phyloP scores from a whole-genome alignment of 1,139 yeast genomes.

The Kluyveromyces sp. region DNA sequence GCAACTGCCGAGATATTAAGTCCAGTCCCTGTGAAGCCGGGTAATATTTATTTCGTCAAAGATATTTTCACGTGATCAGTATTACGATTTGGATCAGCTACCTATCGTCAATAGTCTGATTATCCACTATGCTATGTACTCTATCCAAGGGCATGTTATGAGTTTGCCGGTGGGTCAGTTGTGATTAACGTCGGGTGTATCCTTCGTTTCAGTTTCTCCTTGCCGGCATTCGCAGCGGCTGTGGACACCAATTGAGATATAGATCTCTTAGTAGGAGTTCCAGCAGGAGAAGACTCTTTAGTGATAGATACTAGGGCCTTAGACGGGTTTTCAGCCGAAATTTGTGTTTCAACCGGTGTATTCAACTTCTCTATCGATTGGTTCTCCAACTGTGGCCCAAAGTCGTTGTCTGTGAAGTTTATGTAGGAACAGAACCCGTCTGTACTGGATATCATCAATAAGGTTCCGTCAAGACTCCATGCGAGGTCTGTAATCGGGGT shows the following conservation, averaged over 20 bases:
- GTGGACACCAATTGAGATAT: conserved; percentile 1
- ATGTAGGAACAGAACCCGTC: conserved; percentile 87
- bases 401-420: conserved; percentile 1
- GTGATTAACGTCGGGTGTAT: conserved; percentile 8
- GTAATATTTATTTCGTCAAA: no score
- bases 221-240: background rate
- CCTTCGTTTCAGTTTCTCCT: conserved; percentile 7
- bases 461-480: conserved; percentile 77
- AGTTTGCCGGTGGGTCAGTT: background rate
- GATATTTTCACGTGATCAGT: background rate
- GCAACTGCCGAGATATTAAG: no score
- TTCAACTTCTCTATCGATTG: background rate
- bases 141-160: background rate
- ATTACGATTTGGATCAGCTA: no score
- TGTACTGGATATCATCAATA: conserved; percentile 71
- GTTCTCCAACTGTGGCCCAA: background rate
- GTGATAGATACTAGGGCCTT: background rate
- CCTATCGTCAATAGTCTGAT: no score
- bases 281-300: background rate
- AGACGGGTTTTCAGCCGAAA: background rate
- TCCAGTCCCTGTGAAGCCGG: no score
- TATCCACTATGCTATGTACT: no score
- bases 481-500: conserved; percentile 79
- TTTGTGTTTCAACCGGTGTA: background rate
- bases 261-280: conserved; percentile 1